phyloP scores from a whole-genome alignment of 495 filamentous ascomycete genomes.

The Talaromyces ruber region DNA sequence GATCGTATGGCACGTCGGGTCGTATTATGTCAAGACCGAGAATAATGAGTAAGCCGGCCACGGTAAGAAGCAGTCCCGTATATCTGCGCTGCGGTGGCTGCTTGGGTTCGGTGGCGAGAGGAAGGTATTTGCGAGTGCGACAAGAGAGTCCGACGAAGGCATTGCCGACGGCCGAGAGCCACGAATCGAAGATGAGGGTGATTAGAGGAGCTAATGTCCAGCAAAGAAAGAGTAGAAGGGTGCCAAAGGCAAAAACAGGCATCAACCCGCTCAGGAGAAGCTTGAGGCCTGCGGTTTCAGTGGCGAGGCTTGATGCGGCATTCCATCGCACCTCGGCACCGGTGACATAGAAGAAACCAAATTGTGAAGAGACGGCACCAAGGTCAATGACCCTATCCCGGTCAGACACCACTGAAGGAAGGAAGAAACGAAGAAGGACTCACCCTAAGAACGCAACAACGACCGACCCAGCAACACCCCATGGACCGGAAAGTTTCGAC shows the following conservation, averaged over 20 bases:
- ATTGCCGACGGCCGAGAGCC: slow-evolving; percentile 10
- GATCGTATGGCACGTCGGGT: slow-evolving; percentile 16
- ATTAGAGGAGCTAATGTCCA: slow-evolving; percentile 10
- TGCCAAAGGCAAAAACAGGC: slow-evolving; percentile 12
- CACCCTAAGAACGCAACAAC: neutral
- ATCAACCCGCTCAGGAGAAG: slow-evolving; percentile 16
- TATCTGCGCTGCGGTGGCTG: neutral
- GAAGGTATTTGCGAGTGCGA: neutral
- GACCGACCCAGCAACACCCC: neutral
- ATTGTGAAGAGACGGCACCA: slow-evolving; percentile 13
- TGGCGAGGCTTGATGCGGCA: slow-evolving; percentile 14
- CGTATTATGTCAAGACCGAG: slow-evolving; percentile 9
- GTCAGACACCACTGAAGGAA: neutral
- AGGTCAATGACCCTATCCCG: slow-evolving; percentile 9
- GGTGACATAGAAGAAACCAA: slow-evolving; percentile 18
- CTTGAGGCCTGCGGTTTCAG: slow-evolving; percentile 15
- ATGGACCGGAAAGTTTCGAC: neutral
- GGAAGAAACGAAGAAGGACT: neutral
- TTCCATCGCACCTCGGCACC: slow-evolving; percentile 20
- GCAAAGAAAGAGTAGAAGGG: slow-evolving; percentile 6
- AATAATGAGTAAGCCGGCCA: slow-evolving; percentile 2
- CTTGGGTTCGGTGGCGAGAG: slow-evolving; percentile 7
- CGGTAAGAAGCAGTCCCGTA: neutral
- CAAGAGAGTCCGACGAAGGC: neutral
- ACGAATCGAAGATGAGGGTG: slow-evolving; percentile 6